Base-by-base conservation (phyloP, 257 asterid species). In the Fraxinus anomala region DNA sequence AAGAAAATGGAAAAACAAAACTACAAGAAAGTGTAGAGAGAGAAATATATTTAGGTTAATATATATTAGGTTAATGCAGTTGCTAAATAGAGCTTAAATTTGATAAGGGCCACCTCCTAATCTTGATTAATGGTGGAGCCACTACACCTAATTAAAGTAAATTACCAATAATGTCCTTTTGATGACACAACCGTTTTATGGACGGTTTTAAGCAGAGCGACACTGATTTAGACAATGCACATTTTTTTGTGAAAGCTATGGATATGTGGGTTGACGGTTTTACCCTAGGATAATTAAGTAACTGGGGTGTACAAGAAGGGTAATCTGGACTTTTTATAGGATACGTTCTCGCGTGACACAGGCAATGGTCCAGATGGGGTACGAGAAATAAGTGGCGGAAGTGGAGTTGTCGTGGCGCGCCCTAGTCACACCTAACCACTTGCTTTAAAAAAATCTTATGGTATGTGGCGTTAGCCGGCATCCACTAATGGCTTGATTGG, bases 401-500 rank as follows among this genome's bases (percentile, higher is more conserved):
- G 81, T 82, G 82, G 77, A 82, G 36, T 86, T 87, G 93, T 84
- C 92, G 89, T 85, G 94, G 89, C 82, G 83, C 84, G 84, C 73
- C 84, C 78, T 47, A 73, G 79, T 78, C 79, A 76, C 68, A 69
- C 34, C 34, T 16, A 66, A n/a, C 61, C 23, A 54, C 16, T 26
- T 65, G 70, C 31, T 31, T 26, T 21, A 28, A 14, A 61, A 74
- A 82, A 83, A 82, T 73, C 80, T 79, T 84, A 63, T 28, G 73
- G 49, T 30, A 70, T 73, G 42, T 36, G 23, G 61, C 65, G 28
- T 54, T 73, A 23, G 82, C 68, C 70, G 87, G 79, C 83, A 19
- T 59, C 28, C 31, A 4, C 33, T 67, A 13, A 19, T 65, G 42
- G 47, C 28, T 31, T 19, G 73, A 68, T 69, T 56, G 47, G 70